A percentile compares a stretch with the other conserved stretches of the same genome.
These are phyloP conservation scores for Trametes elegans DNA, from an alignment of 768 basidiomycete species.

Conservation along the genomic window DNA sequence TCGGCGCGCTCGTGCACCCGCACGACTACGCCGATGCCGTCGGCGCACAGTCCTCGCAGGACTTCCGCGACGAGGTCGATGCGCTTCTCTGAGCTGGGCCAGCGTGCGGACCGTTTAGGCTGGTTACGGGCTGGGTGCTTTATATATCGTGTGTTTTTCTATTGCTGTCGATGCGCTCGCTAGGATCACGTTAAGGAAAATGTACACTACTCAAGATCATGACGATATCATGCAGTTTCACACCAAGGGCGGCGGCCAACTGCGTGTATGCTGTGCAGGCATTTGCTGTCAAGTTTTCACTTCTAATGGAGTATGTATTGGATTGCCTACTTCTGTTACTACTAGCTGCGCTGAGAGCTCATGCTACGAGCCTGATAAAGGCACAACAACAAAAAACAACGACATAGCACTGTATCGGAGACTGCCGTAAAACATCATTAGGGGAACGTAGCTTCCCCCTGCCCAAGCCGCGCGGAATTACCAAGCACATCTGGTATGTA, in stretches of 20 bases:
- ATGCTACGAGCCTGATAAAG: neutral
- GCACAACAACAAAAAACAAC: neutral
- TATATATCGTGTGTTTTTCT: neutral
- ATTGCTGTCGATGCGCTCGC: neutral
- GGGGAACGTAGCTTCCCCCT: neutral
- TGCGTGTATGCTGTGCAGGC: neutral
- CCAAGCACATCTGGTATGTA: constrained; percentile 5
- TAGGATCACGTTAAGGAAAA: neutral
- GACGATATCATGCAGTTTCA: neutral
- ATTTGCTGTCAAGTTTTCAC: no score
- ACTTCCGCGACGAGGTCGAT: constrained; percentile 26
- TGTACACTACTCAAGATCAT: neutral
- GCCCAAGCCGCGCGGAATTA: neutral
- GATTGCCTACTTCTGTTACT: neutral
- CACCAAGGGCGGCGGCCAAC: neutral
- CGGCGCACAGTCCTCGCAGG: constrained; percentile 20
- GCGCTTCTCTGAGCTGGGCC: constrained; percentile 15
- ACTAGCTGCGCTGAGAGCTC: neutral
- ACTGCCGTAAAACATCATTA: neutral
- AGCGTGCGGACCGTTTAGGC: no score
- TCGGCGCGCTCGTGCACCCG: constrained; percentile 6
- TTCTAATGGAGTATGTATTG: no score
- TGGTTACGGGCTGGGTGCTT: neutral
- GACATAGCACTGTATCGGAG: neutral
- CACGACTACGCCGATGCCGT: constrained; percentile 8